Base-by-base conservation (phyloP, 129 eudicot species). In the Glebionis coronaria region DNA sequence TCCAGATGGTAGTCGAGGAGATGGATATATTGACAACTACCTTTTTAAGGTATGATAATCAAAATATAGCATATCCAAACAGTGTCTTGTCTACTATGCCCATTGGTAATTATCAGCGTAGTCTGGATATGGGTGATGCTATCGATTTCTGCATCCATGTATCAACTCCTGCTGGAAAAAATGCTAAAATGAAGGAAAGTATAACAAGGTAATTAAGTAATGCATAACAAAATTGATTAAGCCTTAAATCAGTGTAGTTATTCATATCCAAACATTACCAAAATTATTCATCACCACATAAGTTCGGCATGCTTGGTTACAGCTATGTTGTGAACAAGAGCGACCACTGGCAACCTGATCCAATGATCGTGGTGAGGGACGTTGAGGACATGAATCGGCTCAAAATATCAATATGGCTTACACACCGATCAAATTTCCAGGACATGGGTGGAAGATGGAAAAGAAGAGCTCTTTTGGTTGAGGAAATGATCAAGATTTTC, bases 111-210 rank as follows among this genome's bases (percentile, higher is more conserved):
- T 83, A 47, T 67, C 74, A 83, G 59, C 82, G 85, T 7, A 83
- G 88, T 50, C 85, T 85, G 0, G 82, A 83, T 16, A 83, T 83
- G 88, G 82, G 84, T 27, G 88, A 83, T 56, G 84, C 82, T 19
- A 64, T 83, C 23, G 82, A 83, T 68, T 79, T 83, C 42, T 75
- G 78, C 55, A 76, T 83, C 56, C 85, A 80, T 23, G 53, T 80
- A 38, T 73, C 88, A 25, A 83, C 85, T 73, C 85, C 80, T 12
- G 18, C 70, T 0, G 82, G 69, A 66, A 83, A 83, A 74, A 38
- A 80, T 50, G 71, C 80, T 12, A 44, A 35, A 55, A 76, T 83
- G 84, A 80, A 81, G 53, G 82, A 83, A 51, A 65, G 65, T 25
- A 69, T 83, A 47, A 73, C 70, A 23, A 53, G 78, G 88, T 83